Base-by-base conservation (phyloP, 208 protist species). In the Trypanosoma conorhini region DNA sequence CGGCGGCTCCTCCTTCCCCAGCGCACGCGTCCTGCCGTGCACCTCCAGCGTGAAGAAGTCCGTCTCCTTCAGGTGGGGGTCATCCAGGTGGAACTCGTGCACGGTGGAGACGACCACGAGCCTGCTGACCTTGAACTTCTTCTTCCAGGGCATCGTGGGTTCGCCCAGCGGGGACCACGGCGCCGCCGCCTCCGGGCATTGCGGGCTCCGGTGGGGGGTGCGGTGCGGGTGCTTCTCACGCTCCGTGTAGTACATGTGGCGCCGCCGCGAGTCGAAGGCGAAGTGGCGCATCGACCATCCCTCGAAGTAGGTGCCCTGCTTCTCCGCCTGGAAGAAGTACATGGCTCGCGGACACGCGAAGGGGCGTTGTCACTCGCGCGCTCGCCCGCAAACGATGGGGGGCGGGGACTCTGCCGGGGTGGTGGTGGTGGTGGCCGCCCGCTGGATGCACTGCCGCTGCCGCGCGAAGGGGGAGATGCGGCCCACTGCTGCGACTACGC, bases 111-210 rank as follows among this genome's bases (percentile, higher is more conserved):
- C 72, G 9, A 72, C 22, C 22, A 79, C 59, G 4, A 92, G 79
- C 56, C 70, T 73, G 59, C 86, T 78, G 51, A 92, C 77, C 72
- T 92, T 92, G 24, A 92, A 81, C 69, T 92, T 92, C 61, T 85
- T 85, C 58, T 81, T 80, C 84, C 87, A 92, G 61, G 77, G 31
- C 72, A 67, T 3, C 22, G 56, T 22, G 48, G 48, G 42, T 64
- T 63, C 10, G 62, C 55, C 22, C 58, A 28, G 26, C 40, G 48
- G 9, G 13, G 12, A 19, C 48, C 48, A 22, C 3, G 9, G 48
- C 48, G 48, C 4, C 12, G 3, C 48, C 13, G 12, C 13, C n/a
- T n/a, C n/a, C n/a, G n/a, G 48, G 48, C 21, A 22, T 17, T 52
- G 48, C n/a, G n/a, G n/a, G n/a, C n/a, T n/a, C n/a, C n/a, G n/a